These are phyloP conservation scores for Alternaria sp. DNA, from an alignment of 2,329 filamentous ascomycete genomes.

Conservation along the genomic window DNA sequence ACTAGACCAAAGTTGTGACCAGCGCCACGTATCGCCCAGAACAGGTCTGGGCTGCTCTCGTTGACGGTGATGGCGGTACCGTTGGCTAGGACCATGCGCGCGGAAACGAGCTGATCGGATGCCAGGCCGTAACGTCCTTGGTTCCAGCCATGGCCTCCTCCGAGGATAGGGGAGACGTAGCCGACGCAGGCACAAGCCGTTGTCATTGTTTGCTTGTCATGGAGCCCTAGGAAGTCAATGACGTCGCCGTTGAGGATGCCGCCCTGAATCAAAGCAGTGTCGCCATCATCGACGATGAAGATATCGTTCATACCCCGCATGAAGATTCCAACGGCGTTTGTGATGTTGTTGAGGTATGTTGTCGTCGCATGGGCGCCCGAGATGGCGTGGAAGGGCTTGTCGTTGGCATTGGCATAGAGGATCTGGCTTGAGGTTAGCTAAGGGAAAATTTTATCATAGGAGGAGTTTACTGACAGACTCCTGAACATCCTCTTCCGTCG, in stretches of 20 bases:
- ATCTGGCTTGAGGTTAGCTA: conserved; percentile 15
- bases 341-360: conserved; percentile 27
- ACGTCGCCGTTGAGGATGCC: conserved; percentile 34
- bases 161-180: conserved; percentile 63
- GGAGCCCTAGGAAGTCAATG: conserved; percentile 28
- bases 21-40: conserved; percentile 46
- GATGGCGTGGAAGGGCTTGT: conserved; percentile 46
- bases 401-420: conserved; percentile 24
- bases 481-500: conserved; percentile 27
- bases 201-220: conserved; percentile 33
- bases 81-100: conserved; percentile 49
- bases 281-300: conserved; percentile 24
- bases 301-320: conserved; percentile 34
- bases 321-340: conserved; percentile 41
- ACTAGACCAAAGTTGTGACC: conserved; percentile 45
- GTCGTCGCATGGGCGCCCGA: conserved; percentile 45
- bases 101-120: conserved; percentile 32
- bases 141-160: conserved; percentile 64
- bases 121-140: conserved; percentile 53
- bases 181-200: conserved; percentile 47
- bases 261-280: conserved; percentile 33
- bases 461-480: conserved; percentile 15
- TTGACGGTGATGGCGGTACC: conserved; percentile 40
- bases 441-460: no score
- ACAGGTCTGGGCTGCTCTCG: conserved; percentile 48